Evolutionary conservation across 2,329 filamentous ascomycete species (phyloP), one percentile per base, ranked within the genome.

Genomic region (Herpotrichia juniperi): DNA sequence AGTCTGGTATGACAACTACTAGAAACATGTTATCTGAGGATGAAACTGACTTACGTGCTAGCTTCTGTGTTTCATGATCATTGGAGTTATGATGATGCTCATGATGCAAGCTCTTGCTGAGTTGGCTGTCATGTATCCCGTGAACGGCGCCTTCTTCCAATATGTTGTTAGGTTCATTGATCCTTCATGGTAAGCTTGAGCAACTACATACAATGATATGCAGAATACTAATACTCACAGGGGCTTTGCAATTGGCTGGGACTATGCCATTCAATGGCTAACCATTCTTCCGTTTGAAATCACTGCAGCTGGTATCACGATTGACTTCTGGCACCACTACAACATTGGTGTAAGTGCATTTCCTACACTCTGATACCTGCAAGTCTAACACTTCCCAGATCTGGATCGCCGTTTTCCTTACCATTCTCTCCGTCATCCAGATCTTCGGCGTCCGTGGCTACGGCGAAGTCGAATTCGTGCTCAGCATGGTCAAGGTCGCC

Each of bases 401-500:
- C 17, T 72, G 68, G 68, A 69, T 72, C 35, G 59, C 66, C 17
- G 61, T 69, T 12, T 68, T 73, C 50, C 57, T 73, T 19, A 51
- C 53, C 6, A 43, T 61, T 22, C 58, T 73, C 25, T 39, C 59
- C 19, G 44, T 51, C 16, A 62, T 73, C 40, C 66, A 73, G 45
- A 46, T 71, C 42, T 72, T 73, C 42, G 69, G 69, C 26, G 67
- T 72, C 24, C 59, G 56, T 9, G 69, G 69, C 6, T 73, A 73
- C 48, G 69, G 69, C 6, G 69, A 73, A 56, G 64, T 85, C 56
- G 84, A 87, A 62, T 87, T 86, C 56, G 53, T 82, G 21, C 78
- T 87, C 17, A 78, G 78, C 56, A 73, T 81, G 50, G 78, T 87
- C 66, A 87, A 87, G 68, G 78, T 87, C 58, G 62, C 74, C 11